Conservation (phyloP, 495 filamentous ascomycete genomes). For the Entonaema liquescens region DNA sequence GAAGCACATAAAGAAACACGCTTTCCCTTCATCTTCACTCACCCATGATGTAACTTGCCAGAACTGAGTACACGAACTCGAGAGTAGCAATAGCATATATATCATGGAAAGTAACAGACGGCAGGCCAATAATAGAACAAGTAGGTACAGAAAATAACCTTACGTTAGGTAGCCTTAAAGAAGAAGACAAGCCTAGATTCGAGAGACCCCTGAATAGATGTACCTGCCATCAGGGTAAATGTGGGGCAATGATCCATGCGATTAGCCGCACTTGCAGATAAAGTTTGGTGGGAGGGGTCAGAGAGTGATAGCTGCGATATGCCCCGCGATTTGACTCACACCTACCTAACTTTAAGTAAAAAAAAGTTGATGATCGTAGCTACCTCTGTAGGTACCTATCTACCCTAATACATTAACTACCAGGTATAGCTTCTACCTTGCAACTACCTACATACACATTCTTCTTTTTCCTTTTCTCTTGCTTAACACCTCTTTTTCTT, state of each 20-base stretch:
- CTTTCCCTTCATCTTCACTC: neutral
- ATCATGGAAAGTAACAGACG: too few species aligned
- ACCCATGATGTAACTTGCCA: neutral
- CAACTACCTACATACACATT: neutral
- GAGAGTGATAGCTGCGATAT: conserved; percentile 24
- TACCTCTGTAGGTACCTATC: neutral
- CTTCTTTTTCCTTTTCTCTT: neutral
- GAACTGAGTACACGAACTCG: neutral
- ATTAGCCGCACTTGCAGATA: conserved; percentile 36
- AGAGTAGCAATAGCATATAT: too few species aligned
- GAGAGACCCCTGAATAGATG: conserved; percentile 4
- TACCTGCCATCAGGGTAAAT: conserved; percentile 16
- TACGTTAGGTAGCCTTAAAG: too few species aligned
- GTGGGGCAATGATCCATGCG: conserved; percentile 27
- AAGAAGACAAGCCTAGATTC: neutral
- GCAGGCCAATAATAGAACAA: neutral
- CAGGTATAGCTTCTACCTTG: neutral
- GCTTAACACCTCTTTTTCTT: too few species aligned
- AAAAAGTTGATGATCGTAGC: neutral
- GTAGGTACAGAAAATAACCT: too few species aligned
- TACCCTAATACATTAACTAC: too few species aligned
- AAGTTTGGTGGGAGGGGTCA: conserved; percentile 5
- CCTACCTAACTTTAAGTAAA: neutral
- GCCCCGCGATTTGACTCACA: conserved; percentile 44
- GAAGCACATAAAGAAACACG: neutral